Conservation (phyloP, 208 protist genomes). For the Crithidia sp. region DNA sequence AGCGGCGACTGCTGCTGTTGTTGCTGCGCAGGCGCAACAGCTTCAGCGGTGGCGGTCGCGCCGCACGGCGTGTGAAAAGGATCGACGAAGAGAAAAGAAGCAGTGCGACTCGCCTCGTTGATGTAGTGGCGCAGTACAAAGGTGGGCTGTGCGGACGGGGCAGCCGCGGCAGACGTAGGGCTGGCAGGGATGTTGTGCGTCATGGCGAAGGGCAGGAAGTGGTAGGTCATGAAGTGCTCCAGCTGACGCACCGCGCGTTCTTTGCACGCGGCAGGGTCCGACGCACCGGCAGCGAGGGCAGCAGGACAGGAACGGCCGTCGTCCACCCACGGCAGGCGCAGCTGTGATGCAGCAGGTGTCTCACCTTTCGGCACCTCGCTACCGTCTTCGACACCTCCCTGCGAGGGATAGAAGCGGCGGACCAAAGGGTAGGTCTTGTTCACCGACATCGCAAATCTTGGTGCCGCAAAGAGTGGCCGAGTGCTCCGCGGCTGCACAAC, state of each 20-base stretch:
- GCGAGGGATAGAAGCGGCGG: conserved; percentile 23
- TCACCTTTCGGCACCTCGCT: too few relatives aligned
- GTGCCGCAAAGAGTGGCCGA: conserved; percentile 24
- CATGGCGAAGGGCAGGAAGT: conserved; percentile 63
- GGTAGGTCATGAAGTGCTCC: conserved; percentile 70
- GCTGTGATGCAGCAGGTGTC: background rate
- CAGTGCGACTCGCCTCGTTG: conserved; percentile 71
- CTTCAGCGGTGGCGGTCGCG: background rate
- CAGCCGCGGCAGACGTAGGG: background rate
- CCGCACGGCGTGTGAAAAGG: conserved; percentile 14
- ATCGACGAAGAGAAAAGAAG: conserved; percentile 69
- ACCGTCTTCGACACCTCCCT: too few relatives aligned
- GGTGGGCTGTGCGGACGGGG: conserved; percentile 4
- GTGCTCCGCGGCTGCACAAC: background rate
- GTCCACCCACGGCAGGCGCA: conserved; percentile 6
- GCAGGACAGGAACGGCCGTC: background rate
- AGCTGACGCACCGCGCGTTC: conserved; percentile 28
- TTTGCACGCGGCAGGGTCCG: background rate
- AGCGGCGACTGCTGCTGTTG: background rate
- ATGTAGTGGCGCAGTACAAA: conserved; percentile 77
- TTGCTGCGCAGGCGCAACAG: background rate
- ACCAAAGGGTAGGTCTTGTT: conserved; percentile 41
- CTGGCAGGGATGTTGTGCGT: conserved; percentile 49
- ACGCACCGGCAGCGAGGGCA: background rate
- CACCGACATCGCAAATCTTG: conserved; percentile 26